These are phyloP conservation scores for Sphaerulina musiva DNA, from an alignment of 2,329 filamentous ascomycete genomes.

Conservation along the genomic window DNA sequence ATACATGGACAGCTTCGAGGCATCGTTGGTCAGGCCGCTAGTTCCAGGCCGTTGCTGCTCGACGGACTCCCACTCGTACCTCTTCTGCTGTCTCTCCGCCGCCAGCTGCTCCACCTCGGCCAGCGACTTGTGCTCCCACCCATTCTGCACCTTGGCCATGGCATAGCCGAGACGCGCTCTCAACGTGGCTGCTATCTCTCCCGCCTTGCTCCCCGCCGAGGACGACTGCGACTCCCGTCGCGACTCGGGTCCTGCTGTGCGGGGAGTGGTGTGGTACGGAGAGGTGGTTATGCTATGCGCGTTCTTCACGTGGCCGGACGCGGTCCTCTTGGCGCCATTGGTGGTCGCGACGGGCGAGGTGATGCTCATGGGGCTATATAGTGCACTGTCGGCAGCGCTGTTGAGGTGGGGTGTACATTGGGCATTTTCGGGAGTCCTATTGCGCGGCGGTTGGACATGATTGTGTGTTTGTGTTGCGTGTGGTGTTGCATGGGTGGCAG, in stretches of 20 bases:
- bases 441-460: slow-evolving; percentile 9
- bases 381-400: slow-evolving; percentile 17
- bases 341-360: slow-evolving; percentile 36
- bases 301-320: slow-evolving; percentile 67
- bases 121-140: slow-evolving; percentile 73
- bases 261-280: slow-evolving; percentile 25
- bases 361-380: slow-evolving; percentile 38
- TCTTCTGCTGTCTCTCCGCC: slow-evolving; percentile 51
- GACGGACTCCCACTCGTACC: slow-evolving; percentile 25
- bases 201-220: slow-evolving; percentile 59
- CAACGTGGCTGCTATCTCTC: slow-evolving; percentile 77
- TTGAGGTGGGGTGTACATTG: slow-evolving; percentile 17
- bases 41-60: slow-evolving; percentile 27
- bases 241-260: slow-evolving; percentile 41
- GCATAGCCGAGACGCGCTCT: slow-evolving; percentile 83
- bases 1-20: slow-evolving; percentile 26
- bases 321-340: slow-evolving; percentile 64
- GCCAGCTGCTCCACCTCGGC: slow-evolving; percentile 70
- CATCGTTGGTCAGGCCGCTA: slow-evolving; percentile 26
- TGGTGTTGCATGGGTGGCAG: slow-evolving; percentile 4
- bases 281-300: slow-evolving; percentile 36
- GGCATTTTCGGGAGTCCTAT: slow-evolving; percentile 16
- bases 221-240: slow-evolving; percentile 65
- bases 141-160: slow-evolving; percentile 86
- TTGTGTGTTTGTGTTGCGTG: background rate